A percentile compares a stretch with the other conserved stretches of the same genome.
Conservation (phyloP, 768 basidiomycete genomes). For the Kondoa subrosea region DNA sequence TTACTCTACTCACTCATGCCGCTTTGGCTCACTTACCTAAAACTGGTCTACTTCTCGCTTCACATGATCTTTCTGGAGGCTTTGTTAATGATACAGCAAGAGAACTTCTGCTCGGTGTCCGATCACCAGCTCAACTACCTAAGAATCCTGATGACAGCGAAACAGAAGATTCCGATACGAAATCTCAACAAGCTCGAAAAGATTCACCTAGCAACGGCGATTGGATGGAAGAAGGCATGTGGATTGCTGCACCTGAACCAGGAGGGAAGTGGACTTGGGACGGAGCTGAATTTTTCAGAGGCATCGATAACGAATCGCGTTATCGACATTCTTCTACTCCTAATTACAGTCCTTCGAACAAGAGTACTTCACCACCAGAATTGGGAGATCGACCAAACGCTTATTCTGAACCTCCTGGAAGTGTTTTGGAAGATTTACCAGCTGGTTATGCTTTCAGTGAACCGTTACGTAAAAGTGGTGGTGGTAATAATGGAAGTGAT, state of each 20-base stretch:
- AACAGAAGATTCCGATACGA: too few species aligned
- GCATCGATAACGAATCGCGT: not conserved
- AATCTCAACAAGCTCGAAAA: constrained; percentile 14
- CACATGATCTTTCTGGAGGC: constrained; percentile 12
- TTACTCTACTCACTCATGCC: constrained; percentile 15
- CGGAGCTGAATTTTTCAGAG: constrained; percentile 15
- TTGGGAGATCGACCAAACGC: not conserved
- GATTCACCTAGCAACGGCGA: constrained; percentile 10
- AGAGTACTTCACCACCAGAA: not conserved
- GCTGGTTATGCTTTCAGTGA: not conserved
- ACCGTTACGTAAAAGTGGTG: not conserved
- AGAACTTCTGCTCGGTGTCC: constrained; percentile 20
- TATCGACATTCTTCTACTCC: not conserved
- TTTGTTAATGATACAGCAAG: constrained; percentile 20
- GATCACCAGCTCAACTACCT: not conserved
- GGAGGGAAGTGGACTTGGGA: constrained; percentile 3
- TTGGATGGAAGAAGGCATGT: constrained; percentile 16
- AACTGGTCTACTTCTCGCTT: constrained; percentile 20
- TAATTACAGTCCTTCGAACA: not conserved
- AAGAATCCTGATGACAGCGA: not conserved
- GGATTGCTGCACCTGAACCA: constrained; percentile 8
- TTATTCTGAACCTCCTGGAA: not conserved
- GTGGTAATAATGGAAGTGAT: too few species aligned
- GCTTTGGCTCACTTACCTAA: constrained; percentile 18
- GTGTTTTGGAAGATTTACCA: not conserved